Evolutionary conservation across 2,329 filamentous ascomycete genomes (phyloP), one percentile per base, ranked within the genome.

Genomic region (Fusarium sp.): DNA sequence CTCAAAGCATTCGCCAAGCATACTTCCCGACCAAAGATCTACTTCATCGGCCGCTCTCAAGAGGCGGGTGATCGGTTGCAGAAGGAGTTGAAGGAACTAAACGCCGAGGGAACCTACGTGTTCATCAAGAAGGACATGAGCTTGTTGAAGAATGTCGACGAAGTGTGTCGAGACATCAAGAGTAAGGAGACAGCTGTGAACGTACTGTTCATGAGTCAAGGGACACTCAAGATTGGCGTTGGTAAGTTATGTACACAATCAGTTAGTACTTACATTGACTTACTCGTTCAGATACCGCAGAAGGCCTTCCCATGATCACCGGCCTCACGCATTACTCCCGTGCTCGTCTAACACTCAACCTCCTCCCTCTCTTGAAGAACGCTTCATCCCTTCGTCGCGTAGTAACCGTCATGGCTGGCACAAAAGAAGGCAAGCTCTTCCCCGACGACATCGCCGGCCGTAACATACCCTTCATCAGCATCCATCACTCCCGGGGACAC

Each of bases 261-360:
- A 2, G 38, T 49, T 11, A 13, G 8, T 14, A 3, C 8, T 15
- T 17, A 52, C 45, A 44, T 26, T 33, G 58, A 14, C 54, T 69
- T 5, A 58, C 18, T 34, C 17, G 48, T 38, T 6, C 53, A 86
- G 88, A 89, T 63, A 89, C 87, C 0, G 52, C 78, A 0, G 89
- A 92, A 76, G 87, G 86, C 4, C 79, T 92, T 3, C 82, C 87
- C 52, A 79, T 82, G 28, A 81, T 84, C 33, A 81, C 83, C 24
- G 81, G 84, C 9, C 80, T 90, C 17, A 80, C 81, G 20, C 87
- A 85, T 77, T 90, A 90, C 77, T 81, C 85, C 6, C 88, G 88
- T 20, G 82, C 86, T 66, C 86, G 87, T 39, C 86, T 90, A 71
- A 81, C 86, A 14, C 59, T 81, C 44, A 88, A 89, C 55, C 82